These are phyloP conservation scores for Calonectria crousiana DNA, from an alignment of 2,329 filamentous ascomycete genomes.

Conservation along the genomic window DNA sequence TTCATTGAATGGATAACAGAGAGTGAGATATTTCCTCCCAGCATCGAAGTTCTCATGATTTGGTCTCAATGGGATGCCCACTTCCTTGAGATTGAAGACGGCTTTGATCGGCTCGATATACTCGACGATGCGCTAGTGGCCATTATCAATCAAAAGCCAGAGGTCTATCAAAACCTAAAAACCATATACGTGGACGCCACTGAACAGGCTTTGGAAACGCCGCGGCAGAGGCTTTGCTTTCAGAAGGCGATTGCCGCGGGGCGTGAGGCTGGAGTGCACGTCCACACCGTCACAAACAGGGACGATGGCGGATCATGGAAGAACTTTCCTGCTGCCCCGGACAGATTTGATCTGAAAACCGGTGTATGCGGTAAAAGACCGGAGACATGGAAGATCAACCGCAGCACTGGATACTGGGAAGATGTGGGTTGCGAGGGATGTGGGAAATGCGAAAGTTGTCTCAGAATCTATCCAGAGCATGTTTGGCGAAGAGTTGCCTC, in stretches of 20 bases:
- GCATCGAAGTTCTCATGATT: constrained; percentile 23
- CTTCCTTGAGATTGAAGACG: neutral
- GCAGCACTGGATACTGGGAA: constrained; percentile 26
- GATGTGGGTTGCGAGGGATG: constrained; percentile 28
- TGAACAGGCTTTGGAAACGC: neutral
- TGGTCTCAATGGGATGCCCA: neutral
- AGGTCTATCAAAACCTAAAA: neutral
- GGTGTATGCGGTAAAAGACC: constrained; percentile 28
- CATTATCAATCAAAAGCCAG: constrained; percentile 16
- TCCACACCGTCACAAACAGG: constrained; percentile 29
- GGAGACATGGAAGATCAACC: constrained; percentile 13
- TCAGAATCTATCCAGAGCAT: constrained; percentile 31
- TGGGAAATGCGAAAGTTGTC: constrained; percentile 26
- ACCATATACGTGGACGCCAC: constrained; percentile 27
- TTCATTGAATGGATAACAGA: neutral
- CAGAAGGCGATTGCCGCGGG: constrained; percentile 24
- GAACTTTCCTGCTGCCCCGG: constrained; percentile 27
- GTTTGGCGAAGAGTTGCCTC: constrained; percentile 17
- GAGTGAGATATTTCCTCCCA: neutral
- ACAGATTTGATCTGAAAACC: constrained; percentile 32
- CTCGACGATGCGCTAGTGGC: constrained; percentile 18
- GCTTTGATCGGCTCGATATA: neutral
- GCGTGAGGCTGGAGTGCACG: constrained; percentile 11
- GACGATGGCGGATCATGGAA: constrained; percentile 28
- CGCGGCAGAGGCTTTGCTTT: neutral